Evolutionary conservation across 805 yeast genomes (phyloP), one percentile per base, ranked within the genome.

Genomic region (Pichia manshurica): DNA sequence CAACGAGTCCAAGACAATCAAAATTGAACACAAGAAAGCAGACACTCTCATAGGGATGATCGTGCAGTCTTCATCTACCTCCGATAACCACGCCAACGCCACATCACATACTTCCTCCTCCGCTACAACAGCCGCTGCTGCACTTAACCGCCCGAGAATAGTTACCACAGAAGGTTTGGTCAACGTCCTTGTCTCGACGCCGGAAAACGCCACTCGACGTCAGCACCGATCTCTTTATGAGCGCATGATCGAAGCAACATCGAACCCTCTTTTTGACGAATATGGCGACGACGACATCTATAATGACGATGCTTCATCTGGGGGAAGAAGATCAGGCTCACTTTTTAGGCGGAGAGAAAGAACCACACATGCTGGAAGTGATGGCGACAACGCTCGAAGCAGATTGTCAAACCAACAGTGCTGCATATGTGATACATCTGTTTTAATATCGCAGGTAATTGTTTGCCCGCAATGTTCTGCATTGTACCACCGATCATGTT

Each of bases 381-480:
- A 12, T 16, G 43, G 21, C 32, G 48, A 28, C 52, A 51, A 5
- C 50, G 50, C 29, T 44, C 52, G 33, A 16, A 52, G 55, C 19
- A 64, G 57, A 44, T 48, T 62, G 19, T 37, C 42, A 20, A 54
- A 53, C 41, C 65, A 59, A 32, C 41, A 54, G 2, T 66, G 70
- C 47, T 62, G 66, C 37, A 48, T 65, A 32, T 66, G 70, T 49
- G 70, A 66, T 48, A 50, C 56, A 13, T n/a, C 20, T 16, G 45
- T 44, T 5, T 52, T 15, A 39, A 56, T 3, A 28, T 55, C 22
- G 47, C 64, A 8, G 29, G 53, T 60, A 44, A 64, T 64, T 9
- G 53, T 61, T 16, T 67, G 71, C 46, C 50, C 51, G 4, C 63
- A 63, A 17, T 67, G 71, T 42, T 58, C 67, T 8, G 53, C 60